Percentiles rank a stretch among this genome's conserved stretches.
Evolutionary conservation across 495 filamentous ascomycete genomes (phyloP).

Genomic region (Coniosporium apollinis): DNA sequence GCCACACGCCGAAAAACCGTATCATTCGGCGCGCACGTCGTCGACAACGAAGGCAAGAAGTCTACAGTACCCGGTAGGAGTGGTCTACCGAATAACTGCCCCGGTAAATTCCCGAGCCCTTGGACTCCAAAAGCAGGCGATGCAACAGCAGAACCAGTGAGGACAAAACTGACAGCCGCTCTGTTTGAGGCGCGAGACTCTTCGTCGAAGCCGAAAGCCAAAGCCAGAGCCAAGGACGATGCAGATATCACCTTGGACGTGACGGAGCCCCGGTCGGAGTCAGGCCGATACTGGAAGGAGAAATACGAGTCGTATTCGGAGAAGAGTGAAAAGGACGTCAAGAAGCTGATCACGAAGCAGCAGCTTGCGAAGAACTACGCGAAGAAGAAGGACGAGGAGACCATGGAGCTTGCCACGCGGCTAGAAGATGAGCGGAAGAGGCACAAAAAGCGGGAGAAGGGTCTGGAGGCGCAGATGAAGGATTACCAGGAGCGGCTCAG

Average conservation of each 20-base stretch:
- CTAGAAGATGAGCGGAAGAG: slow-evolving; percentile 47
- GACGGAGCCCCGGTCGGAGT: slow-evolving; percentile 63
- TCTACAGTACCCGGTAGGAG: slow-evolving; percentile 25
- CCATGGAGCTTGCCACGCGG: slow-evolving; percentile 50
- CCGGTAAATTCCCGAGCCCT: slow-evolving; percentile 49
- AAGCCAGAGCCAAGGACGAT: slow-evolving; percentile 21
- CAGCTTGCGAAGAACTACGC: slow-evolving; percentile 77
- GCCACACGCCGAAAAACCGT: slow-evolving; percentile 72
- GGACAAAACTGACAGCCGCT: slow-evolving; percentile 38
- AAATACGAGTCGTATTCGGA: slow-evolving; percentile 71
- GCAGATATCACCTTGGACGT: slow-evolving; percentile 59
- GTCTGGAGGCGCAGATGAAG: slow-evolving; percentile 19
- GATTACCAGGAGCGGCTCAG: slow-evolving; percentile 14
- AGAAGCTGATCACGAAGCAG: slow-evolving; percentile 36
- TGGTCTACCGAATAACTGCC: slow-evolving; percentile 33
- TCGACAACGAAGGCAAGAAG: slow-evolving; percentile 39
- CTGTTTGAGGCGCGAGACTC: slow-evolving; percentile 19
- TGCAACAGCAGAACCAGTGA: slow-evolving; percentile 16
- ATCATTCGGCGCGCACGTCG: slow-evolving; percentile 58
- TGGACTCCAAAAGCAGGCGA: slow-evolving; percentile 30
- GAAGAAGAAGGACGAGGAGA: slow-evolving; percentile 72
- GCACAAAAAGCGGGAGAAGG: slow-evolving; percentile 29
- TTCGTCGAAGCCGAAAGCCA: slow-evolving; percentile 25
- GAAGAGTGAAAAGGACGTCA: slow-evolving; percentile 49
- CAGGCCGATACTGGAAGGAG: slow-evolving; percentile 86